A percentile compares a stretch with the other conserved stretches of the same genome.
Conservation (phyloP, 78 protist species). For the Emiliania huxleyi region DNA sequence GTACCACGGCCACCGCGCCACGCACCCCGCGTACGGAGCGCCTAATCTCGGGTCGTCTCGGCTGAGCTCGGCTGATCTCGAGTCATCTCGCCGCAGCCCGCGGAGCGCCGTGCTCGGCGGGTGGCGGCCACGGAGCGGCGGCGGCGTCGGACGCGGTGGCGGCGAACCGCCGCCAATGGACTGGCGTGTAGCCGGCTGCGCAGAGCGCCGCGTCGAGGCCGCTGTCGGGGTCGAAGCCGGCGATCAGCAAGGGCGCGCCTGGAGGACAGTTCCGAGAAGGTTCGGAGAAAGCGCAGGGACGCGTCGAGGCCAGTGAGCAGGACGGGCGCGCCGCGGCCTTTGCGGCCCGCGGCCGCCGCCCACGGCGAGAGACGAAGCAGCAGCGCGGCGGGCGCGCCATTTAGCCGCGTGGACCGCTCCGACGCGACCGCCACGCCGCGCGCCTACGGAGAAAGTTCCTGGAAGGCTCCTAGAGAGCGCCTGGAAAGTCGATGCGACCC, state of each 20-base stretch:
- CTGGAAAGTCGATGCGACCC: no score
- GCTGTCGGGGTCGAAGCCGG: background rate
- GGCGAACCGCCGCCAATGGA: constrained; percentile 7
- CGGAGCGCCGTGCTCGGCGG: no score
- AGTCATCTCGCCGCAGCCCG: no score
- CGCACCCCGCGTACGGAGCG: background rate
- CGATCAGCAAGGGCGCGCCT: background rate
- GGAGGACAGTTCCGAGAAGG: no score
- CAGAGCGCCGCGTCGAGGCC: background rate
- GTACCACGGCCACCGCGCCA: constrained; percentile 8
- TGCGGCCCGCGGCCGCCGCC: background rate
- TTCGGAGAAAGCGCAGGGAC: no score
- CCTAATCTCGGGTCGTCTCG: no score
- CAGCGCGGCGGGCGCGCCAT: background rate
- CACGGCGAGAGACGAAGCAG: background rate
- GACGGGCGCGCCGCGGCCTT: no score
- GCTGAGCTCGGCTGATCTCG: no score
- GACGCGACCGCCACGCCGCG: background rate
- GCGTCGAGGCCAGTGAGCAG: no score
- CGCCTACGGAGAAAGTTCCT: no score
- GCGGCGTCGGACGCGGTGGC: background rate
- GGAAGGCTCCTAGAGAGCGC: no score
- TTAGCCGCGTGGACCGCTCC: background rate
- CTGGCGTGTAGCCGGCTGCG: background rate
- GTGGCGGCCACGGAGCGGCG: background rate